phyloP scores from a whole-genome alignment of 1,139 yeast species.

The Arxiozyma bovina region DNA sequence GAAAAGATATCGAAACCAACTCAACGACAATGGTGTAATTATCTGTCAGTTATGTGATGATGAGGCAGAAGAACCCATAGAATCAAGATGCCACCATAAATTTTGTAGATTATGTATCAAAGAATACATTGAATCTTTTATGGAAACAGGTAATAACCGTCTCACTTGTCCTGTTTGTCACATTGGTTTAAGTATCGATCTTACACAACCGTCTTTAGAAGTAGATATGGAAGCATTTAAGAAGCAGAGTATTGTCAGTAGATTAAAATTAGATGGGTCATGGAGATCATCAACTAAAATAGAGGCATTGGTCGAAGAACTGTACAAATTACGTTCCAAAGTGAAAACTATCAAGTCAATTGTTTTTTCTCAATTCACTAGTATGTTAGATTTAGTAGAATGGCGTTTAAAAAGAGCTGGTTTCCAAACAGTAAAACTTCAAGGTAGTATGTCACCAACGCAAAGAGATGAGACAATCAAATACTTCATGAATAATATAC shows the following conservation, averaged over 20 bases:
- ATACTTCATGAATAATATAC: constrained; percentile 84
- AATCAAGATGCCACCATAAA: constrained; percentile 84
- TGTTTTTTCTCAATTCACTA: constrained; percentile 93
- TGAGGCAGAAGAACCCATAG: constrained; percentile 95
- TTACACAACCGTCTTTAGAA: constrained; percentile 79
- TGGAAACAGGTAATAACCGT: constrained; percentile 48
- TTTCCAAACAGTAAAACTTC: constrained; percentile 82
- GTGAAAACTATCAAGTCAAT: constrained; percentile 85
- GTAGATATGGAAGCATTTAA: constrained; percentile 52
- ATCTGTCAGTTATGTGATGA: constrained; percentile 93
- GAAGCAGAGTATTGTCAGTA: constrained; percentile 79
- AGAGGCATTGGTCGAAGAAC: constrained; percentile 89
- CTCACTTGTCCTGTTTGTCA: constrained; percentile 94
- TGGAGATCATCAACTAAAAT: constrained; percentile 95
- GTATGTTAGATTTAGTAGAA: constrained; percentile 90
- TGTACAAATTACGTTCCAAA: constrained; percentile 78
- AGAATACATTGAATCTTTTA: constrained; percentile 79
- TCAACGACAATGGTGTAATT: constrained; percentile 47
- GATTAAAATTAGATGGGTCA: constrained; percentile 75
- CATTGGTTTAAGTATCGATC: constrained; percentile 79
- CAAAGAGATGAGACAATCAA: constrained; percentile 88
- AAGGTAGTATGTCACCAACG: constrained; percentile 93
- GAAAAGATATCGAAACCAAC: constrained; percentile 45
- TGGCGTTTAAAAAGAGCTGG: constrained; percentile 95
- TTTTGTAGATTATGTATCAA: constrained; percentile 87